phyloP scores from a whole-genome alignment of 306 rosid genomes.

The Rosa multiflora region DNA sequence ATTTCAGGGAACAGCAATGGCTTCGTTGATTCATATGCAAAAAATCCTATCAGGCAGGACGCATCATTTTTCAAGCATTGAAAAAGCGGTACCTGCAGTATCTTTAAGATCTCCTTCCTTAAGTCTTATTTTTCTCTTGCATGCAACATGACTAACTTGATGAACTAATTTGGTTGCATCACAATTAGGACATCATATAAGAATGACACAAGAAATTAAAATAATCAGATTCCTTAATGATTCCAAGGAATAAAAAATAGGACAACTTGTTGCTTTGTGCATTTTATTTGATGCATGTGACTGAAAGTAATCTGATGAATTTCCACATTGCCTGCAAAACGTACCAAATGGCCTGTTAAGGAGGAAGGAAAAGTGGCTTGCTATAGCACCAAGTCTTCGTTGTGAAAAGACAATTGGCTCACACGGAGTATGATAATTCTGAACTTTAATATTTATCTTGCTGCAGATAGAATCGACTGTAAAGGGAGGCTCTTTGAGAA shows the following conservation, averaged over 20 bases:
- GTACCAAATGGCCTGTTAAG: not conserved
- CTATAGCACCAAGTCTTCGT: not conserved
- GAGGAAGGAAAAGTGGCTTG: not conserved
- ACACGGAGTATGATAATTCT: constrained; percentile 1
- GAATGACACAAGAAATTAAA: not conserved
- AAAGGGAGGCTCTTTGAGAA: constrained; percentile 78
- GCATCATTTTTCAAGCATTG: constrained; percentile 87
- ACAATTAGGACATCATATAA: not conserved
- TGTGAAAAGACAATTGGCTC: not conserved
- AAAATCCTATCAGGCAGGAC: constrained; percentile 77
- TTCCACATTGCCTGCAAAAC: not conserved
- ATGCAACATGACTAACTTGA: constrained; percentile 1
- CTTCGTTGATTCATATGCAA: constrained; percentile 93
- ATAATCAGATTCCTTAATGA: not conserved
- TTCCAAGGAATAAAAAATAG: not conserved
- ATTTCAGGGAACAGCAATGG: constrained; percentile 97
- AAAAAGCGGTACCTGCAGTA: constrained; percentile 64
- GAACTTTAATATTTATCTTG: constrained; percentile 14
- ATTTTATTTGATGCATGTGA: not conserved
- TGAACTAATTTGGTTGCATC: constrained; percentile 1
- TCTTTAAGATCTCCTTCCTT: not conserved
- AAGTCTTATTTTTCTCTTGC: constrained; percentile 11
- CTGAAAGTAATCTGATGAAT: not conserved
- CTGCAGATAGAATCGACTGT: constrained; percentile 89
- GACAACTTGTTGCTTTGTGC: not conserved